Conservation (phyloP, 2,329 filamentous ascomycete species). For the Didymosphaeria variabile region DNA sequence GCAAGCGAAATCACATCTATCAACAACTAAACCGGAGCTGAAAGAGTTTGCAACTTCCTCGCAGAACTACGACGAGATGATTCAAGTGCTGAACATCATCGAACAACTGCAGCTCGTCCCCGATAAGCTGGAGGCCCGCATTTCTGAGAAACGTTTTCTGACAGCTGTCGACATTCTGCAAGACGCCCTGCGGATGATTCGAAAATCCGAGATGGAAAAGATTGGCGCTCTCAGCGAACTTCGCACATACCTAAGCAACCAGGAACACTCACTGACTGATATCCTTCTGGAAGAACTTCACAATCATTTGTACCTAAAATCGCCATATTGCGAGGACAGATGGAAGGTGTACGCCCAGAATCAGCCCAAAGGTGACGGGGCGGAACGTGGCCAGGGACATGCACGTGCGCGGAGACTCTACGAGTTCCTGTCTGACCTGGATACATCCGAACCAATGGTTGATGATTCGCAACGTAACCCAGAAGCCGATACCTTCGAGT, state of each 20-base stretch:
- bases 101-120: constrained; percentile 90
- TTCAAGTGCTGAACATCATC: constrained; percentile 83
- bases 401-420: constrained; percentile 64
- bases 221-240: constrained; percentile 90
- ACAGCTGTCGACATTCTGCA: constrained; percentile 92
- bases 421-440: constrained; percentile 65
- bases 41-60: constrained; percentile 88
- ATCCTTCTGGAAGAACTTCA: constrained; percentile 97
- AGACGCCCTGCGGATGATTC: constrained; percentile 81
- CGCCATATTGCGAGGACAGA: constrained; percentile 93
- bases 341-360: constrained; percentile 85
- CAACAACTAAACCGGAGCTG: constrained; percentile 87
- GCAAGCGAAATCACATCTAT: constrained; percentile 80
- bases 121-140: constrained; percentile 90
- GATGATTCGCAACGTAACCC: constrained; percentile 95
- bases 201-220: constrained; percentile 87
- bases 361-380: constrained; percentile 59
- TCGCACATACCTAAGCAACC: constrained; percentile 87
- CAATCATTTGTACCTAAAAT: constrained; percentile 96
- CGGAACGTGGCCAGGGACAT: constrained; percentile 44
- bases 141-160: constrained; percentile 95
- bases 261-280: constrained; percentile 90
- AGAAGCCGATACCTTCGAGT: constrained; percentile 94
- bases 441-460: constrained; percentile 65
- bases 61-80: constrained; percentile 87